Base-by-base conservation (phyloP, 2,329 filamentous ascomycete species). In the Colletotrichum chrysophilum region DNA sequence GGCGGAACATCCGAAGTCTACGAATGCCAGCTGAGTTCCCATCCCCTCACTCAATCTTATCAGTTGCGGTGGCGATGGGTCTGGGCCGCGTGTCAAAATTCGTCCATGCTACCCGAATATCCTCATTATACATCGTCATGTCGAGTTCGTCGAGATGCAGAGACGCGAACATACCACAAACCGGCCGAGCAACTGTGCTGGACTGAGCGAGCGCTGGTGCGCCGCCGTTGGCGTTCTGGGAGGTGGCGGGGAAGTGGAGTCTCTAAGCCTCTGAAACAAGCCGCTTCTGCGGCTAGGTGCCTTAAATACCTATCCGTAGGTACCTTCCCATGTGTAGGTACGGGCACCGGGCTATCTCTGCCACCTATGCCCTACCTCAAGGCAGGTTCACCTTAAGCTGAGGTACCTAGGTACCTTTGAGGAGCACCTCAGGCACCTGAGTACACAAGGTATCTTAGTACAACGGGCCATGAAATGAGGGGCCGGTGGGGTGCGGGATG, bases 181-280 rank as follows among this genome's bases (percentile, higher is more conserved):
- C 43, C 43, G 18, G 43, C 18, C 43, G 43, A n/a, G 43, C 43
- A 21, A 21, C 18, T 58, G 24, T n/a, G 24, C 26, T 58, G 55
- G 26, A 28, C 21, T 28, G 21, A 14, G 55, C 55, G 26, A 58
- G 21, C 55, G 38, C 38, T 43, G 16, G 38, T 43, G 38, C 16
- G 55, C 13, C 55, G 24, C 10, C 16, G n/a, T 30, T 56, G 21
- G 43, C 5, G 30, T 36, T 55, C n/a, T 10, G 7, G 12, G 26
- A 38, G 65, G 65, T 67, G 65, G 65, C 43, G 65, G 43, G 65
- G 65, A 36, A 67, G 65, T 36, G 65, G 43, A n/a, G 21, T 24
- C 28, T 66, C 21, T 38, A 16, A 43, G 43, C 18, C 43, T 74
- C 74, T 76, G 74, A 76, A 76, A 76, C 74, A 76, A 74, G 70